Evolutionary conservation across 176 grass and related monocot genomes (phyloP).

Genomic region (Triticum dicoccoides): DNA sequence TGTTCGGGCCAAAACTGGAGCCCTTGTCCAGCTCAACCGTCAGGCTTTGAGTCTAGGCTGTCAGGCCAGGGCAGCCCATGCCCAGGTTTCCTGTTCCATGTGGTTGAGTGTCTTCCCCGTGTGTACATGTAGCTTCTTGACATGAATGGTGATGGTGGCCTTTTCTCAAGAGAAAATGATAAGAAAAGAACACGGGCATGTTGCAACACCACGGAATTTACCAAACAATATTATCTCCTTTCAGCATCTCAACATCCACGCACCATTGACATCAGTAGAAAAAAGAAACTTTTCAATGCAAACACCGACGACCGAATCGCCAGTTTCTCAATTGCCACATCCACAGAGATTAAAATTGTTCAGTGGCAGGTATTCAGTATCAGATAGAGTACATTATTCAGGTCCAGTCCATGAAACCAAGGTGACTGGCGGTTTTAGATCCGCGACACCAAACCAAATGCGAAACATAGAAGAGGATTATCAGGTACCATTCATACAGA

Average conservation of each 20-base stretch:
- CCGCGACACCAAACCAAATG: neutral
- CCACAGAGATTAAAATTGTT: neutral
- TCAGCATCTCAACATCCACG: neutral
- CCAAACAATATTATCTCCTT: neutral
- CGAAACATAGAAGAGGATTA: slow-evolving; percentile 15
- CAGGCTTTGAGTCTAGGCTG: too few species aligned
- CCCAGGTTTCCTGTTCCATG: too few species aligned
- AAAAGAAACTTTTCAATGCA: neutral
- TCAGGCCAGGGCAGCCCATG: too few species aligned
- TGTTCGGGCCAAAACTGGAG: too few species aligned
- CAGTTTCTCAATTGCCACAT: neutral
- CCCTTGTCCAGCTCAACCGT: too few species aligned
- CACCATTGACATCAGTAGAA: neutral
- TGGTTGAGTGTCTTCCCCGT: too few species aligned
- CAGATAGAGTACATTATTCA: slow-evolving; percentile 32
- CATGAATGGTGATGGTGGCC: neutral
- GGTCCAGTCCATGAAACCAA: slow-evolving; percentile 20
- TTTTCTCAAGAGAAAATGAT: neutral
- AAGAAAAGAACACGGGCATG: neutral
- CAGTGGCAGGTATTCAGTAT: neutral
- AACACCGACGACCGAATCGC: neutral
- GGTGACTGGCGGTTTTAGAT: neutral
- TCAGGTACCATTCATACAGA: neutral
- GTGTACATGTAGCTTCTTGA: neutral
- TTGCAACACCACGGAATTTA: neutral